These are phyloP conservation scores for Thermothielavioides terrestris DNA, from an alignment of 495 filamentous ascomycete genomes.

Conservation along the genomic window DNA sequence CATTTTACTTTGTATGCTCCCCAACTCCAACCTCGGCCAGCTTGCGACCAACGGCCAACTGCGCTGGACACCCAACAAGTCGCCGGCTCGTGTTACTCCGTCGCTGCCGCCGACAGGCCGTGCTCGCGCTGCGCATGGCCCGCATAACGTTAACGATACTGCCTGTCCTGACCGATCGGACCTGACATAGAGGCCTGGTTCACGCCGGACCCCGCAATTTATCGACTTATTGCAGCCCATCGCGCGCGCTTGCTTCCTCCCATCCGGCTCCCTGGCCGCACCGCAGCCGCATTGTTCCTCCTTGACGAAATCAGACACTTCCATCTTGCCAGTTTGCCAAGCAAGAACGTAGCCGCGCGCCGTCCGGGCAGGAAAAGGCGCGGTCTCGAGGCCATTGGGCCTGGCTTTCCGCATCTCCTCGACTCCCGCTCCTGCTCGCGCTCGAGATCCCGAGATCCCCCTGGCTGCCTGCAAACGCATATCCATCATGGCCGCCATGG, in stretches of 20 bases:
- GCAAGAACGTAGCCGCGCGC: conserved; percentile 4
- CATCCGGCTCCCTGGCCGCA: conserved; percentile 12
- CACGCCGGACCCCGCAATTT: too few relatives aligned
- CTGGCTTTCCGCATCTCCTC: background rate
- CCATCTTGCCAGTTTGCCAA: background rate
- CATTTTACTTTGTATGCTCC: background rate
- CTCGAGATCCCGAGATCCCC: background rate
- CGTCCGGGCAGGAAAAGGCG: background rate
- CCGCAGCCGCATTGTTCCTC: conserved; percentile 9
- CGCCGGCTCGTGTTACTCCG: too few relatives aligned
- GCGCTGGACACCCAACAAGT: background rate
- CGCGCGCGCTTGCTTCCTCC: conserved; percentile 10
- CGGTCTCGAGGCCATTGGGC: conserved; percentile 1
- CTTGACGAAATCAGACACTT: background rate
- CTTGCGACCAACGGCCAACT: background rate
- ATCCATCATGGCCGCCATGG: conserved; percentile 27
- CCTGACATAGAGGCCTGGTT: background rate
- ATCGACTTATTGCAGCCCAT: conserved; percentile 17
- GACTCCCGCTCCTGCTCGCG: background rate
- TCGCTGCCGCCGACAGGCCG: too few relatives aligned
- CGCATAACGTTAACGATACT: too few relatives aligned
- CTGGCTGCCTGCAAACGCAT: background rate
- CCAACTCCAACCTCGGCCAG: background rate
- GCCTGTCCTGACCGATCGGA: too few relatives aligned
- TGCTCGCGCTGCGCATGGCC: too few relatives aligned